phyloP scores from a whole-genome alignment of 176 grass and related monocot species.

The Triticum urartu region DNA sequence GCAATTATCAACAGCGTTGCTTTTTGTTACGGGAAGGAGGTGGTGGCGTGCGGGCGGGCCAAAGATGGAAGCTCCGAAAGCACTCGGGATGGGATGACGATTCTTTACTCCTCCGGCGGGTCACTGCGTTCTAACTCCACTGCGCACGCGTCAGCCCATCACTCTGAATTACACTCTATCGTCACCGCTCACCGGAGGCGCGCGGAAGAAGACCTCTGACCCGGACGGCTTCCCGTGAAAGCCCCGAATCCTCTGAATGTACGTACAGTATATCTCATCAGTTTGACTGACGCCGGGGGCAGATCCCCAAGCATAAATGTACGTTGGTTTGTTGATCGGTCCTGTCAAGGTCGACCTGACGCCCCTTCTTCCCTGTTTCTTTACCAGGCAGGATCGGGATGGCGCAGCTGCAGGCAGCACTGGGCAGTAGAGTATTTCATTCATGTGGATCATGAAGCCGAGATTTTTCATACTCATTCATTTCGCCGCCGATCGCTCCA shows the following conservation, averaged over 20 bases:
- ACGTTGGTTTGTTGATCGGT: not conserved
- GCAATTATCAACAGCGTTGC: too few relatives aligned
- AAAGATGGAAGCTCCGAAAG: not conserved
- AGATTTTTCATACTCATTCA: not conserved
- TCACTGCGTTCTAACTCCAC: constrained; percentile 9
- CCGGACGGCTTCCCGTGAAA: not conserved
- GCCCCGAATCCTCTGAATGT: too few relatives aligned
- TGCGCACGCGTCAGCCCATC: not conserved
- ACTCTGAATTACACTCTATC: not conserved
- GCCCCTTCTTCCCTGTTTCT: not conserved
- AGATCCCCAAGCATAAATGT: too few relatives aligned
- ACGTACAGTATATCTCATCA: too few relatives aligned
- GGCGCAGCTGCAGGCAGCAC: not conserved
- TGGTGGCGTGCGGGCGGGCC: not conserved
- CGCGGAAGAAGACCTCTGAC: not conserved
- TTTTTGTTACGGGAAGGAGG: not conserved
- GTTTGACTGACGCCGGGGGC: too few relatives aligned
- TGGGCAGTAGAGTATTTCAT: not conserved
- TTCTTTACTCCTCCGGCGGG: not conserved
- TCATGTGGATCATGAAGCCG: not conserved
- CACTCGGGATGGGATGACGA: not conserved
- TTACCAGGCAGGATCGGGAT: not conserved
- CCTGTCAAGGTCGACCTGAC: not conserved
- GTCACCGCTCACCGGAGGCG: too few relatives aligned
- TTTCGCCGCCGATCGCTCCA: not conserved